A percentile compares a stretch with the other conserved stretches of the same genome.
phyloP scores from a whole-genome alignment of 2,329 filamentous ascomycete genomes.

The Teratosphaeriaceae sp. region DNA sequence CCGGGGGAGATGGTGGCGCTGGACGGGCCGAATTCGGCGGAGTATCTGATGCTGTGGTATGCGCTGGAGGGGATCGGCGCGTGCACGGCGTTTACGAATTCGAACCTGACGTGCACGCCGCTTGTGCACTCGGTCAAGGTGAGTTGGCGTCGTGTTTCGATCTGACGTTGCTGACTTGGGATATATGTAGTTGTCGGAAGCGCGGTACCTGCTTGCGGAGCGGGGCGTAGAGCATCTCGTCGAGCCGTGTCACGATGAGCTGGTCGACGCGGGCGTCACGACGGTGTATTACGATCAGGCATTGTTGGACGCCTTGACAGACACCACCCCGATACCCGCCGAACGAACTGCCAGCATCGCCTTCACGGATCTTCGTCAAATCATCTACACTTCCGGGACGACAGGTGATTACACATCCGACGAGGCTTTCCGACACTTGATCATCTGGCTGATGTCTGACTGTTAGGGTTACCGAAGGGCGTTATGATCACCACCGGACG shows the following conservation, averaged over 20 bases:
- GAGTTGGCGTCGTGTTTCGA: slow-evolving; percentile 2
- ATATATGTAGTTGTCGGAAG: slow-evolving; percentile 18
- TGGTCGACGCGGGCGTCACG: slow-evolving; percentile 13
- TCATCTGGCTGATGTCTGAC: too few species aligned
- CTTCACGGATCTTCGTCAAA: slow-evolving; percentile 51
- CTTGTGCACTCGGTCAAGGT: slow-evolving; percentile 32
- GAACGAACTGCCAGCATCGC: slow-evolving; percentile 11
- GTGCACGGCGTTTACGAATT: slow-evolving; percentile 27
- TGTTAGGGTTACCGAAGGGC: slow-evolving; percentile 24
- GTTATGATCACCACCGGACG: slow-evolving; percentile 22
- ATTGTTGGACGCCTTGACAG: slow-evolving; percentile 11
- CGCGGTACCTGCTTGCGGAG: slow-evolving; percentile 21
- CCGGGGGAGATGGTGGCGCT: slow-evolving; percentile 29
- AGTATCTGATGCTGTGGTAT: slow-evolving; percentile 28
- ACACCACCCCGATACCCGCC: slow-evolving; percentile 20
- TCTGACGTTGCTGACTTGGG: not conserved
- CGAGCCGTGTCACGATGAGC: slow-evolving; percentile 18
- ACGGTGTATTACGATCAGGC: slow-evolving; percentile 22
- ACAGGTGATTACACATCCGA: too few species aligned
- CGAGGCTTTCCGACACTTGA: too few species aligned
- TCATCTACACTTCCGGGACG: slow-evolving; percentile 77
- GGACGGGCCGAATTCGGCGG: slow-evolving; percentile 28
- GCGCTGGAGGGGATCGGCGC: slow-evolving; percentile 55
- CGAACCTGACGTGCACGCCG: slow-evolving; percentile 27
- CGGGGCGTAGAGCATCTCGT: slow-evolving; percentile 17